These are phyloP conservation scores for Trypanosoma mega DNA, from an alignment of 208 protist genomes.

Conservation along the genomic window DNA sequence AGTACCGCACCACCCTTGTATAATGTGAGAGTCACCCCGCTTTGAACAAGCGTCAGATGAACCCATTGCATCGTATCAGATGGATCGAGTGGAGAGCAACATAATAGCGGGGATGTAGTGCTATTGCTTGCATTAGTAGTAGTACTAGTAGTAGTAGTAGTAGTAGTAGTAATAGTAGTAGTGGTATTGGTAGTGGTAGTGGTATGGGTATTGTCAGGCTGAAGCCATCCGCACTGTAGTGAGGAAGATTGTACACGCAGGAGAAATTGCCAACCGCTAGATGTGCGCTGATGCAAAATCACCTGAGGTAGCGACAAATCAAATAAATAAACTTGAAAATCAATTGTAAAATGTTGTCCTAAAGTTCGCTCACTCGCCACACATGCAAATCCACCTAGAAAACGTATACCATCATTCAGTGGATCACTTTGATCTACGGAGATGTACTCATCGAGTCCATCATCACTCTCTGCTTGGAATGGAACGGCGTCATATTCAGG, in stretches of 20 bases:
- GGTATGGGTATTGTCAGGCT: slow-evolving; percentile 22
- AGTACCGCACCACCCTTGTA: slow-evolving; percentile 63
- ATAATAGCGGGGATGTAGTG: slow-evolving; percentile 35
- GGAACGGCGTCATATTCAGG: slow-evolving; percentile 32
- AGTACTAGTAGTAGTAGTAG: too few species aligned
- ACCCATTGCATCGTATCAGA: slow-evolving; percentile 52
- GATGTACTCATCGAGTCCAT: slow-evolving; percentile 36
- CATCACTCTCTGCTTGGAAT: slow-evolving; percentile 35
- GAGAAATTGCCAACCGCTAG: slow-evolving; percentile 36
- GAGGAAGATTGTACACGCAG: slow-evolving; percentile 41
- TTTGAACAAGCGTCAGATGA: slow-evolving; percentile 76
- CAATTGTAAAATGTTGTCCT: slow-evolving; percentile 70
- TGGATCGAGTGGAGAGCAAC: slow-evolving; percentile 28
- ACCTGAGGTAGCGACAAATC: slow-evolving; percentile 58
- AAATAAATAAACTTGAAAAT: slow-evolving; percentile 53
- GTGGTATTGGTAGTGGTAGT: too few species aligned
- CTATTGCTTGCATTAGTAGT: too few species aligned
- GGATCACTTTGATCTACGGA: slow-evolving; percentile 26
- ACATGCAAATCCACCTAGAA: slow-evolving; percentile 65
- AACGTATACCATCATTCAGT: slow-evolving; percentile 60
- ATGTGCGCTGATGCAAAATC: slow-evolving; percentile 56
- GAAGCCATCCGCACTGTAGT: slow-evolving; percentile 65
- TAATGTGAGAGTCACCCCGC: slow-evolving; percentile 44
- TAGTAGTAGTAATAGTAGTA: too few species aligned
- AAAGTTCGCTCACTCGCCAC: slow-evolving; percentile 36